Evolutionary conservation across 495 filamentous ascomycete species (phyloP).

Genomic region (Penicillium robsamsonii): DNA sequence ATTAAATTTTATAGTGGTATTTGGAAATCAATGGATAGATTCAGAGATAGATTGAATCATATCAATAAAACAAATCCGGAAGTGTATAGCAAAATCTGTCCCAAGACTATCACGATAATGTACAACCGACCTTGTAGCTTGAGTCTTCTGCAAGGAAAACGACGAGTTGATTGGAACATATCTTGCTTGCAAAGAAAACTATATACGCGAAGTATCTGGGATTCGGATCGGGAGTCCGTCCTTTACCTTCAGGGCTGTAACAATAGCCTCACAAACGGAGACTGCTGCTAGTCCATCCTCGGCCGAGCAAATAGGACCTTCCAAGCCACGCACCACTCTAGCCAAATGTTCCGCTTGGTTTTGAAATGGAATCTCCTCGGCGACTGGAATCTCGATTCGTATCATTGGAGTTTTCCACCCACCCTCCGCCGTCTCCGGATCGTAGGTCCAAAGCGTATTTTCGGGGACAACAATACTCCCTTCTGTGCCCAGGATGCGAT

Average conservation of each 20-base stretch:
- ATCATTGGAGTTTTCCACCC: constrained; percentile 11
- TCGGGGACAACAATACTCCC: constrained; percentile 11
- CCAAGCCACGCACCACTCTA: constrained; percentile 5
- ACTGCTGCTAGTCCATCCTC: constrained; percentile 16
- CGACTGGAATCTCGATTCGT: neutral
- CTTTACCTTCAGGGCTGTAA: constrained; percentile 3
- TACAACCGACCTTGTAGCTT: no score
- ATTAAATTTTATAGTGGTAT: no score
- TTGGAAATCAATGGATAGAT: no score
- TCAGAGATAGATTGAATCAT: no score
- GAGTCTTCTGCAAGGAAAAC: no score
- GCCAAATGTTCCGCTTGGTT: constrained; percentile 12
- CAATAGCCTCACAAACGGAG: constrained; percentile 13
- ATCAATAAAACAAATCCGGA: no score
- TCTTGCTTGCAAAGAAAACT: neutral
- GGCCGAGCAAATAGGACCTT: constrained; percentile 7
- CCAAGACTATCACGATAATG: no score
- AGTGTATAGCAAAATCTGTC: no score
- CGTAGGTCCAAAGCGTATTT: constrained; percentile 11
- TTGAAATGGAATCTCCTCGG: constrained; percentile 11
- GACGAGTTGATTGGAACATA: no score
- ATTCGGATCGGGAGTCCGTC: constrained; percentile 6
- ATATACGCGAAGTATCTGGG: neutral
- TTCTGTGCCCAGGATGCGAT: constrained; percentile 16
- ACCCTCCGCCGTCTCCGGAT: neutral